Conservation (phyloP, 345 rosid species). For the Jatropha curcas region DNA sequence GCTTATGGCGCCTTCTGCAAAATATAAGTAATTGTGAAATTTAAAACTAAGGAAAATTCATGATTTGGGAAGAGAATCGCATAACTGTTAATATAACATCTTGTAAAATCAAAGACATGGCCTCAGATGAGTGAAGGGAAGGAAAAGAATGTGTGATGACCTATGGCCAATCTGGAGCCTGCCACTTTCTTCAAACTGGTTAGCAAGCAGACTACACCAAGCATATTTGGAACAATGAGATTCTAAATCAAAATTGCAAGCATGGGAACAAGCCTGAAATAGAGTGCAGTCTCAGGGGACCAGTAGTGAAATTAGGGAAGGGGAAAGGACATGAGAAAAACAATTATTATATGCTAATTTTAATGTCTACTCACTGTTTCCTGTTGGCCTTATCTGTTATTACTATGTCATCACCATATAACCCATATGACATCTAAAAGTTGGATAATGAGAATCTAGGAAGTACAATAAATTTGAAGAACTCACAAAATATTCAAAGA, state of each 20-base stretch:
- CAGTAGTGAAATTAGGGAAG: neutral
- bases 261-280: too few relatives aligned
- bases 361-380: neutral
- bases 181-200: neutral
- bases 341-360: neutral
- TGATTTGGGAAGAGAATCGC: neutral
- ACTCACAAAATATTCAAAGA: neutral
- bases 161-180: neutral
- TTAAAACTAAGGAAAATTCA: neutral
- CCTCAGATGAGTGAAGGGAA: neutral
- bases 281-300: neutral
- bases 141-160: neutral
- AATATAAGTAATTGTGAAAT: neutral
- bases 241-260: neutral
- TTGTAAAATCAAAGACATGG: neutral
- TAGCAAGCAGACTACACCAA: neutral
- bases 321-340: neutral
- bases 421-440: conserved; percentile 9
- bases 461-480: neutral
- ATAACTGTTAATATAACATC: neutral
- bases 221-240: neutral
- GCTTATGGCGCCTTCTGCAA: conserved; percentile 89
- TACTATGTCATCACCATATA: neutral
- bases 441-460: conserved; percentile 2
- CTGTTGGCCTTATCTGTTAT: neutral